Base-by-base conservation (phyloP, 192 early-diverging fungal genomes). In the Coemansia sp. region DNA sequence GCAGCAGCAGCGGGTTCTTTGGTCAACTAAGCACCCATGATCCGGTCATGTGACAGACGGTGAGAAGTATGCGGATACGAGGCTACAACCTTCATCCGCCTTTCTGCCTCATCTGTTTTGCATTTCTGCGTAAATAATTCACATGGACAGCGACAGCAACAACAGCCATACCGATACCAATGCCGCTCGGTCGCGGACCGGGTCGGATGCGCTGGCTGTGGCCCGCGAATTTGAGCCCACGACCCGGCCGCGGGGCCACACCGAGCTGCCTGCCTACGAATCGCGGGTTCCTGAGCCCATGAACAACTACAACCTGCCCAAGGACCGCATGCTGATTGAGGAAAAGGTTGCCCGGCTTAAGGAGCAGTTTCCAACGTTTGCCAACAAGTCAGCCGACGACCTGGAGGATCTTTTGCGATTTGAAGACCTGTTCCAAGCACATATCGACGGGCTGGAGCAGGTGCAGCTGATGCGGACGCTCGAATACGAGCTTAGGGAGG, bases 371-470 rank as follows among this genome's bases (percentile, higher is more conserved):
- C 76, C 76, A 2, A 79, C 76, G 6, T 79, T 79, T 60, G 76
- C 70, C 19, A 79, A 79, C 60, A 79, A 79, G 53, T 69, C 76
- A 2, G 70, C 76, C 1, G 76, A 73, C 28, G 76, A 79, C 54
- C 53, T 79, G 0, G 65, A 72, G 32, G 76, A 79, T 45, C 57
- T 79, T 3, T 43, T 79, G 23, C 70, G 65, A 12, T 79, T 66
- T 47, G 76, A 73, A 29, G 76, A 79, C 50, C 58, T 79, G 38
- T 79, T 79, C 48, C 76, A 73, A 36, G 70, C 76, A 20, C 70
- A 79, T 34, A 73, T 79, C 20, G 67, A 79, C 38, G 76, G 76
- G 26, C 58, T 79, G 15, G 76, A 79, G 47, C 76, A 79, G 30
- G 66, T 79, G 14, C 76, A 79, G 57, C 53, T 79, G 49, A 79